A percentile compares a stretch with the other conserved stretches of the same genome.
Evolutionary conservation across 1,284 basidiomycete genomes (phyloP).

Genomic region (Pyrrhoderma lamaoense): DNA sequence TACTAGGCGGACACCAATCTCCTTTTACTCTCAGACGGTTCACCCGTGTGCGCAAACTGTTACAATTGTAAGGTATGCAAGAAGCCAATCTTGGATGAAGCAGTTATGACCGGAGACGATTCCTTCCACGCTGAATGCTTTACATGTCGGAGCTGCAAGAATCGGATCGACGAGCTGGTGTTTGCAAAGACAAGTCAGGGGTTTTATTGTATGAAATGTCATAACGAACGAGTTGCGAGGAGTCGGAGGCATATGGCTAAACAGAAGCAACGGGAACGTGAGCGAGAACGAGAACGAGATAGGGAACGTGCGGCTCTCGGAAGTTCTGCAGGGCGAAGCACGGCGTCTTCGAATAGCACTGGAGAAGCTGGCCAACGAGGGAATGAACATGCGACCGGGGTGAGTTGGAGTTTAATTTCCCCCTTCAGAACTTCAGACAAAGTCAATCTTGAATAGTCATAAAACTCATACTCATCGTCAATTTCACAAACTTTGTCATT

Average conservation of each 20-base stretch:
- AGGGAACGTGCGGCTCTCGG: conserved; percentile 22
- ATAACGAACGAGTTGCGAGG: conserved; percentile 92
- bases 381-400: conserved; percentile 7
- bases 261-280: conserved; percentile 37
- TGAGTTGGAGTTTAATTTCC: neutral
- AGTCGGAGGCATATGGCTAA: conserved; percentile 84
- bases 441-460: neutral
- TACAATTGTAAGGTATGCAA: conserved; percentile 94
- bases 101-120: conserved; percentile 98
- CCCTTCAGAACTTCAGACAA: neutral
- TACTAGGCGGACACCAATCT: conserved; percentile 80
- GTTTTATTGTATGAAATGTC: conserved; percentile 98
- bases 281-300: conserved; percentile 39
- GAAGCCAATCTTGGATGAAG: conserved; percentile 89
- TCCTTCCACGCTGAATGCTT: conserved; percentile 99
- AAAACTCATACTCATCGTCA: neutral
- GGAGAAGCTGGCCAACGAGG: conserved; percentile 13
- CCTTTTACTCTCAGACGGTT: conserved; percentile 91
- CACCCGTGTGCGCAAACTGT: conserved; percentile 94
- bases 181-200: conserved; percentile 98
- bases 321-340: conserved; percentile 29
- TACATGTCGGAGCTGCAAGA: conserved; percentile 92
- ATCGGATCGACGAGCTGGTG: conserved; percentile 94
- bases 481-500: too few relatives aligned
- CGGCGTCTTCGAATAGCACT: conserved; percentile 19